These are phyloP conservation scores for Xanthoconium separans DNA, from an alignment of 1,284 basidiomycete species.

Conservation along the genomic window DNA sequence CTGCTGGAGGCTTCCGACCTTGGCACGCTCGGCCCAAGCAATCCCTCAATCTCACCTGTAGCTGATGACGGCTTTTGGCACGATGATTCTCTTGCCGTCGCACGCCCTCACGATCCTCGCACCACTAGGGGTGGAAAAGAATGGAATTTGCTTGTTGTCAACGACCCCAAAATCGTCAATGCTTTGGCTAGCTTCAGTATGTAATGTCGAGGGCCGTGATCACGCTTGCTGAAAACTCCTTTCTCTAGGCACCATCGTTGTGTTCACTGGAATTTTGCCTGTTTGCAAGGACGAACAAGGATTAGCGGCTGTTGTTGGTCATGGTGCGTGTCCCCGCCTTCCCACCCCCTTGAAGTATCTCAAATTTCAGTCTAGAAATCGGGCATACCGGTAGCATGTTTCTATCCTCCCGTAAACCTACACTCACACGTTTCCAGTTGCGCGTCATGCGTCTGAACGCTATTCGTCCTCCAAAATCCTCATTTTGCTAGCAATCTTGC, in stretches of 20 bases:
- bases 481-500: conserved; percentile 46
- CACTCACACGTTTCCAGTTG: conserved; percentile 45
- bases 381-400: conserved; percentile 69
- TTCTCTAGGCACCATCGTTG: conserved; percentile 67
- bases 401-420: neutral
- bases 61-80: conserved; percentile 20
- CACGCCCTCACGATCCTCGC: conserved; percentile 23
- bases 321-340: conserved; percentile 54
- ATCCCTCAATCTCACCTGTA: conserved; percentile 3
- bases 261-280: conserved; percentile 89
- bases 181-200: conserved; percentile 78
- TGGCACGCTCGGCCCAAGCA: conserved; percentile 39
- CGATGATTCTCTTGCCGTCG: conserved; percentile 20
- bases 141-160: conserved; percentile 82
- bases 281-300: conserved; percentile 79
- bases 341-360: neutral
- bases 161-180: conserved; percentile 74
- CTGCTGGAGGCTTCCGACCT: conserved; percentile 75
- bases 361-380: conserved; percentile 56
- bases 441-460: conserved; percentile 74
- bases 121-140: conserved; percentile 39
- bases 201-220: conserved; percentile 9
- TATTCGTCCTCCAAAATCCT: conserved; percentile 61
- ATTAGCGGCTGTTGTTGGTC: conserved; percentile 83
- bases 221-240: neutral